Evolutionary conservation across 371 early-diverging fungal genomes (phyloP).

Genomic region (Massospora cicadina): DNA sequence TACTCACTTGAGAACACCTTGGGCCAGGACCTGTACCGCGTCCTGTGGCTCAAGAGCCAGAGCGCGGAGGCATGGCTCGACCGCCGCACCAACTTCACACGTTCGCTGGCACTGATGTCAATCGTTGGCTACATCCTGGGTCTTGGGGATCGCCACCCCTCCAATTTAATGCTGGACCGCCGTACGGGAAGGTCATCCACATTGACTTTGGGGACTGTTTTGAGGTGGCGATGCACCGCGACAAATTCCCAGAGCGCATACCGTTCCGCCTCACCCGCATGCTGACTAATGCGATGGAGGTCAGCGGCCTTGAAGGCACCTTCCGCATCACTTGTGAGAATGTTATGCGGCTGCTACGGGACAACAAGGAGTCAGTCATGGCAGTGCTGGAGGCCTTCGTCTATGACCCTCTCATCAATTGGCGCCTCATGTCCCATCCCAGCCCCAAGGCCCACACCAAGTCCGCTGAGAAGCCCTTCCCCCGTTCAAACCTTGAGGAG

Average conservation of each 20-base stretch:
- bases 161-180: slow-evolving; percentile 91
- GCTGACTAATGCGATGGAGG: slow-evolving; percentile 96
- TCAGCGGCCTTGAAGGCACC: slow-evolving; percentile 86
- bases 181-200: slow-evolving; percentile 92
- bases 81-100: slow-evolving; percentile 87
- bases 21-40: slow-evolving; percentile 88
- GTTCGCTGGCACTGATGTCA: slow-evolving; percentile 93
- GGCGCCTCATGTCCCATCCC: slow-evolving; percentile 38
- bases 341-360: slow-evolving; percentile 89
- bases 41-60: slow-evolving; percentile 89
- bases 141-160: slow-evolving; percentile 95
- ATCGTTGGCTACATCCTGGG: slow-evolving; percentile 98
- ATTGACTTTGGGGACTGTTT: slow-evolving; percentile 99
- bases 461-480: background rate
- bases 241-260: slow-evolving; percentile 93
- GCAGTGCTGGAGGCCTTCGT: slow-evolving; percentile 97
- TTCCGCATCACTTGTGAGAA: slow-evolving; percentile 91
- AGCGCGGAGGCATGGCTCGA: slow-evolving; percentile 94
- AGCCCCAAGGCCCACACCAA: slow-evolving; percentile 19
- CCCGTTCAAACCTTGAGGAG: slow-evolving; percentile 8
- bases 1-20: slow-evolving; percentile 84
- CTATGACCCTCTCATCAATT: slow-evolving; percentile 93
- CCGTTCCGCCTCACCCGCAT: slow-evolving; percentile 98
- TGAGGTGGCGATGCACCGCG: slow-evolving; percentile 93
- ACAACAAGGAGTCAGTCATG: slow-evolving; percentile 93